Conservation (phyloP, 768 basidiomycete species). For the Suillus subalutaceus region DNA sequence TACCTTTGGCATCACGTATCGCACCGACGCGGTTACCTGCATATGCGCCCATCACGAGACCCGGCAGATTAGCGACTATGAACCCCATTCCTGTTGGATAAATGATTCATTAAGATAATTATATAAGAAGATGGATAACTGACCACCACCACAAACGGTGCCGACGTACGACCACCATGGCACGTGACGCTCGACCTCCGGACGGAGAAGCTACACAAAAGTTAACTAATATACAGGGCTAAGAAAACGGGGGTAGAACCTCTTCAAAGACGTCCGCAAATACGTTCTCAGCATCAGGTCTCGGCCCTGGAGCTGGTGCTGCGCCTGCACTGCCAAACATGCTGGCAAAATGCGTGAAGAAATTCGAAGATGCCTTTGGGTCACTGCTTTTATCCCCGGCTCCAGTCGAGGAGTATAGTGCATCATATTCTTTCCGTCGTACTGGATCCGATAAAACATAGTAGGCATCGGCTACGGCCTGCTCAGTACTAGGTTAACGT, state of each 20-base stretch:
- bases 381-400: conserved; percentile 56
- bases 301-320: conserved; percentile 38
- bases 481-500: conserved; percentile 6
- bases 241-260: conserved; percentile 40
- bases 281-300: conserved; percentile 78
- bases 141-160: conserved; percentile 66
- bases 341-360: conserved; percentile 76
- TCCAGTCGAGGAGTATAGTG: conserved; percentile 58
- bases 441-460: conserved; percentile 85
- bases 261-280: conserved; percentile 94
- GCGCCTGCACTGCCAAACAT: conserved; percentile 59
- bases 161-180: conserved; percentile 81
- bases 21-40: conserved; percentile 93
- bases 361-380: conserved; percentile 68
- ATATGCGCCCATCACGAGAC: conserved; percentile 81
- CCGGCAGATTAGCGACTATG: conserved; percentile 79
- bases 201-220: conserved; percentile 65
- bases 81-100: conserved; percentile 46
- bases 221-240: background rate
- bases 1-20: conserved; percentile 91
- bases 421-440: conserved; percentile 74
- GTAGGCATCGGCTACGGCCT: conserved; percentile 93
- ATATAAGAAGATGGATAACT: conserved; percentile 19
- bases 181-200: conserved; percentile 72
- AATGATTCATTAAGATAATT: conserved; percentile 30